Evolutionary conservation across 2,329 filamentous ascomycete species (phyloP).

Genomic region (Fusarium haematococcum): DNA sequence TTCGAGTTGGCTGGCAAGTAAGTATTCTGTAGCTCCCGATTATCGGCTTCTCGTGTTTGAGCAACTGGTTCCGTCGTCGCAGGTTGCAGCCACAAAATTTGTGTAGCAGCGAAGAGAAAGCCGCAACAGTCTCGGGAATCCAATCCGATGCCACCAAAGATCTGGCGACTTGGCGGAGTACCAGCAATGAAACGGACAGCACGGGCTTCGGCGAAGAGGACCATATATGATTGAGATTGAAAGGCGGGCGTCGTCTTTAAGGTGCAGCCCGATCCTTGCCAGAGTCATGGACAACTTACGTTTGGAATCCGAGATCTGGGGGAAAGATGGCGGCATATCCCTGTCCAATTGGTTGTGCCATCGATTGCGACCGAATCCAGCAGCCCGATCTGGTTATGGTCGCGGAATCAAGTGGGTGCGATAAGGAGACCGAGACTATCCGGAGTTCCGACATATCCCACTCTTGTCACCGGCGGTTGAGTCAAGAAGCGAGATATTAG

Average conservation of each 20-base stretch:
- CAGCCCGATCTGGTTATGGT: conserved; percentile 44
- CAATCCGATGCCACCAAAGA: conserved; percentile 6
- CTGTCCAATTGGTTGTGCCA: conserved; percentile 40
- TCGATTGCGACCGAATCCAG: conserved; percentile 41
- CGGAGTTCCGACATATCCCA: conserved; percentile 34
- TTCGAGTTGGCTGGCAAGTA: not conserved
- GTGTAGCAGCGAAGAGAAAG: not conserved
- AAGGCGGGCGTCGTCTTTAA: conserved; percentile 29
- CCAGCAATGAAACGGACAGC: not conserved
- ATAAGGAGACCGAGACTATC: conserved; percentile 36
- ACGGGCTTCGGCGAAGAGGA: conserved; percentile 4
- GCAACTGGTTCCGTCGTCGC: not conserved
- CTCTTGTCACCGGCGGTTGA: conserved; percentile 7
- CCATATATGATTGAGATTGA: conserved; percentile 2
- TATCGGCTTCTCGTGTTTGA: conserved; percentile 4
- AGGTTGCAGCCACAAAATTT: conserved; percentile 17
- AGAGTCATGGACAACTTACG: conserved; percentile 42
- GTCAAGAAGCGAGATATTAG: not conserved
- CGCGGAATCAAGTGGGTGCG: conserved; percentile 42
- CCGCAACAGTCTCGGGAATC: not conserved
- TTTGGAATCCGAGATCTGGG: conserved; percentile 42
- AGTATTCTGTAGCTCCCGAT: not conserved
- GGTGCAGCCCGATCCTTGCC: conserved; percentile 20
- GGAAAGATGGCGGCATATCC: conserved; percentile 28
- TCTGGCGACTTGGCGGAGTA: not conserved